A percentile compares a stretch with the other conserved stretches of the same genome.
Conservation (phyloP, 1,284 basidiomycete species). For the Irpex rosettiformis region DNA sequence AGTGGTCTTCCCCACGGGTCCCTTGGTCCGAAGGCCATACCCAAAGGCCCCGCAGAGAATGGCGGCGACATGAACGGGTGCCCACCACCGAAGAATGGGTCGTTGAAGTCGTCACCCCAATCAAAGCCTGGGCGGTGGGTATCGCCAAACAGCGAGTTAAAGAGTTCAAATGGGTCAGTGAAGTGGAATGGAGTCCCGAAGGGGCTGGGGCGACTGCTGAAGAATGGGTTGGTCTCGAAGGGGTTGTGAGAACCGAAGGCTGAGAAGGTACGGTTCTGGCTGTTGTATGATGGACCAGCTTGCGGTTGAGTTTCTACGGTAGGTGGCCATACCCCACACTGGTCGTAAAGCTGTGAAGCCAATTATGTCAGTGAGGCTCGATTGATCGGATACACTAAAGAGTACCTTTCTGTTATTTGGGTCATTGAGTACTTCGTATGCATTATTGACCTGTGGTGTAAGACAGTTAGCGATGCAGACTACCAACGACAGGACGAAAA, state of each 20-base stretch:
- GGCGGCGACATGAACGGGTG: too few species aligned
- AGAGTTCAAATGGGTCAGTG: slow-evolving; percentile 71
- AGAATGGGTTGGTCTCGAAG: slow-evolving; percentile 34
- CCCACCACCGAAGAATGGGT: not conserved
- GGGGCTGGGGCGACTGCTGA: slow-evolving; percentile 12
- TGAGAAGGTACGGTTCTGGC: slow-evolving; percentile 6
- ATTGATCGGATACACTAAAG: too few species aligned
- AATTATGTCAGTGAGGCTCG: too few species aligned
- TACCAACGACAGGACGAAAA: not conserved
- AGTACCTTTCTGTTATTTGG: slow-evolving; percentile 37
- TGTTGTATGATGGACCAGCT: slow-evolving; percentile 23
- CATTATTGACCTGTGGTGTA: slow-evolving; percentile 42
- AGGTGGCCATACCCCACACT: slow-evolving; percentile 68
- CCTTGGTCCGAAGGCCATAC: not conserved
- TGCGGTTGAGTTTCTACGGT: slow-evolving; percentile 24
- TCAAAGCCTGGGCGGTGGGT: not conserved
- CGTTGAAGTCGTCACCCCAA: slow-evolving; percentile 32
- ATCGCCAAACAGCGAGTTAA: slow-evolving; percentile 55
- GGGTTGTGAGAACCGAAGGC: slow-evolving; percentile 13
- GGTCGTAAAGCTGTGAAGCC: slow-evolving; percentile 64
- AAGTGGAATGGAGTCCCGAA: slow-evolving; percentile 37
- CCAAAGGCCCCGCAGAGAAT: too few species aligned
- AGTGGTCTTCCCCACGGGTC: not conserved
- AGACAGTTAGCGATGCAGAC: too few species aligned
- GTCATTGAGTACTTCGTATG: slow-evolving; percentile 47